Evolutionary conservation across 352 stramenopile genomes (phyloP), one percentile per base, ranked within the genome.

Genomic region (Phytopythium mirpurense): DNA sequence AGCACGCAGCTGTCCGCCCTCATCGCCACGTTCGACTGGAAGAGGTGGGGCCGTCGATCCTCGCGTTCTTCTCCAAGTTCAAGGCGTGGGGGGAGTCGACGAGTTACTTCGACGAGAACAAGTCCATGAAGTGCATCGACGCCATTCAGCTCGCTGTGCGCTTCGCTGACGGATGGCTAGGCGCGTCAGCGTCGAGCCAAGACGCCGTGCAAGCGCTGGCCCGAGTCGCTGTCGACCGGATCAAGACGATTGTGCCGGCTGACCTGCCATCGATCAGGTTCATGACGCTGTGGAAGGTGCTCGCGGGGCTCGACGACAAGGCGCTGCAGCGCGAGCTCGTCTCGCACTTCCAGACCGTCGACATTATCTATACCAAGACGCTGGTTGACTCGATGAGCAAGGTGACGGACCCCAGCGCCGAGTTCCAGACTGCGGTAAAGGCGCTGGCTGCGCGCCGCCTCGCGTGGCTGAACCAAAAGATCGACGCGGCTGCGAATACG

Each of bases 1-100:
- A 24, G 41, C 4, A 14, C 29, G 4, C 16, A 38, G 19, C 46
- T 63, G 7, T 31, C 38, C 12, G 15, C 23, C 7, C 44, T 65
- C 29, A 31, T 60, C 6, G 23, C 24, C 11, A 55, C 32, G 5
- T 69, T 65, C 40, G 32, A 31, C 0, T 65, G 57, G 40, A 23
- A 26, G 50, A 59, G 11, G 42, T 65, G 14, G 53, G 43, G 0
- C 38, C 52, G 12, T 27, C 41, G 15, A 21, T 60, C n/a, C 2
- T 60, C 1, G 44, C 19, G 7, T 37, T 14, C 5, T 21, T 67
- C 9, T n/a, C 45, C n/a, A 54, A 51, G 19, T 44, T 44, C 19
- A 47, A 38, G 46, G 16, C 46, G 9, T 53, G 46, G 46, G 46
- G 46, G 16, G 12, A 53, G 46, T 6, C 31, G 19, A 16, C 23